Conservation (phyloP, 176 grass and related monocot species). For the Tuctoria greenei region DNA sequence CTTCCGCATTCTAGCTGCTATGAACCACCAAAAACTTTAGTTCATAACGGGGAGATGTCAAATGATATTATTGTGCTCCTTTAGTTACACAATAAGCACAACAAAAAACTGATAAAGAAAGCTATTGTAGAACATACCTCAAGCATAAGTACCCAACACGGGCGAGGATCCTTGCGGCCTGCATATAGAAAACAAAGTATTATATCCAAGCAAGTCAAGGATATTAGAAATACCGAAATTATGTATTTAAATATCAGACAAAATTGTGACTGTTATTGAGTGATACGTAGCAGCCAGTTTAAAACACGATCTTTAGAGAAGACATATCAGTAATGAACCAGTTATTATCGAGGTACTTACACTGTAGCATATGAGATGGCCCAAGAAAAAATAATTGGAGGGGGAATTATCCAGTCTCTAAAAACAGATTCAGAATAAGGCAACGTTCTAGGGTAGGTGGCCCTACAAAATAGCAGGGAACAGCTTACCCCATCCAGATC, state of each 20-base stretch:
- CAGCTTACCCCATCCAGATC: conserved; percentile 83
- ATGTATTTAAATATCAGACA: neutral
- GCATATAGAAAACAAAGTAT: conserved; percentile 19
- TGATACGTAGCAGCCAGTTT: neutral
- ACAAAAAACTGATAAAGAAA: conserved; percentile 13
- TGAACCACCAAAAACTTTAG: conserved; percentile 3
- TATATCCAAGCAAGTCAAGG: conserved; percentile 27
- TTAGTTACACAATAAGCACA: neutral
- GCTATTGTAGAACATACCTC: conserved; percentile 56
- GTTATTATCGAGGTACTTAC: neutral
- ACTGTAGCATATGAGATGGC: neutral
- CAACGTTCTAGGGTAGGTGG: neutral
- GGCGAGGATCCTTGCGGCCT: conserved; percentile 57
- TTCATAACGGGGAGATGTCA: neutral
- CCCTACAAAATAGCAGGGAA: neutral
- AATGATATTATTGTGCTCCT: neutral
- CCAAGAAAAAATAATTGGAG: conserved; percentile 11
- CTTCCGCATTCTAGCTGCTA: conserved; percentile 13
- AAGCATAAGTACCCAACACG: conserved; percentile 98
- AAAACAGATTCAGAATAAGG: neutral
- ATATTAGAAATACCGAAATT: neutral
- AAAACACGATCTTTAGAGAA: neutral
- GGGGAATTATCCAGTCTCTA: neutral
- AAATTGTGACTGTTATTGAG: neutral
- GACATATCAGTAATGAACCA: neutral